Base-by-base conservation (phyloP, 768 basidiomycete species). In the Lactarius psammicola region DNA sequence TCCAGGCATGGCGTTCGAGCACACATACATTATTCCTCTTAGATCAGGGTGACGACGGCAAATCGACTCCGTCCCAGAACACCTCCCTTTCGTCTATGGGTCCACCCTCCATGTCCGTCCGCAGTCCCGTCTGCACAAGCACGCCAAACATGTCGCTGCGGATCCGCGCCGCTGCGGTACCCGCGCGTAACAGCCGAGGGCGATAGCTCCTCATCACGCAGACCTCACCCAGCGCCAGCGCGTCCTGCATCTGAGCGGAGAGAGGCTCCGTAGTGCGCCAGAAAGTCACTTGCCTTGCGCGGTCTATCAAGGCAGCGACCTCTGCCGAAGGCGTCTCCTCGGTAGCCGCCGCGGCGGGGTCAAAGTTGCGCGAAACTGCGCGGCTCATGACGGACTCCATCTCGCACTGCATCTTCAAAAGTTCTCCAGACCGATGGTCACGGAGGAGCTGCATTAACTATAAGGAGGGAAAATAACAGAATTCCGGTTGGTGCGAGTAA, bases 181-280 rank as follows among this genome's bases (percentile, higher is more conserved):
- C 49, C 9, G 28, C 38, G 13, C 18, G 23, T 2, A 59, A 18
- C 4, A 64, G 42, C 6, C 2, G 4, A 4, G 63, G 63, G 31
- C 49, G 63, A 59, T 64, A 64, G 2, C 38, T 59, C 40, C 13
- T 34, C 63, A 64, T 64, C n/a, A 54, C 23, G 8, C 53, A 53
- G 20, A 64, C 38, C 26, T 64, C 58, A 26, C 17, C 18, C 31
- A 55, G 26, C 26, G 58, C 63, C 58, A 64, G 26, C 13, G 38
- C 40, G 1, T 59, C 59, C 31, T 44, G 44, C 10, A 20, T 9
- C 31, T 28, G 9, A 26, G 23, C 26, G 4, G 46, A n/a, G n/a
- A 10, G 9, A 11, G 18, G n/a, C 13, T 49, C 49, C 15, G 7
- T 26, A n/a, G 59, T 15, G 31, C 13, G 51, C 51, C 58, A 60